Conservation (phyloP, 2,329 filamentous ascomycete species). For the Fusarium globosum region DNA sequence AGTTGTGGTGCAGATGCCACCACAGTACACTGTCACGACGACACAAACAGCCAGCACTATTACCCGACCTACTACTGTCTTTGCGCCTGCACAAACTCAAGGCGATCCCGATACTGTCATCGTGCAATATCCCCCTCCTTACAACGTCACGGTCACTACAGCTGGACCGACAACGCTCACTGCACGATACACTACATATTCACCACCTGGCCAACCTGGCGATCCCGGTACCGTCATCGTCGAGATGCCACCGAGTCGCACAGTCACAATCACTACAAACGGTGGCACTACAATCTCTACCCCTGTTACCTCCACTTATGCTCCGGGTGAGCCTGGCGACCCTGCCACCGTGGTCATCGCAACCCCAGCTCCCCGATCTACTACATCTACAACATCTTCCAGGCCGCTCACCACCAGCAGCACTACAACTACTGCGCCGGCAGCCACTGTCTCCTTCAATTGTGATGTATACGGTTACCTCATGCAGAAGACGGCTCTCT, state of each 20-base stretch:
- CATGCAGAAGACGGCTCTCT: conserved; percentile 31
- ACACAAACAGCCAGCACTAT: conserved; percentile 4
- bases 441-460: conserved; percentile 15
- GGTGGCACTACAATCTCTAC: conserved; percentile 15
- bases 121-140: conserved; percentile 15
- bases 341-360: conserved; percentile 26
- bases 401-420: conserved; percentile 1
- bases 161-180: conserved; percentile 22
- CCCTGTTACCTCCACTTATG: conserved; percentile 16
- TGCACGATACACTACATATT: conserved; percentile 18
- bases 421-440: conserved; percentile 1
- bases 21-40: conserved; percentile 9
- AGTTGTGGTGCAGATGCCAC: conserved; percentile 10
- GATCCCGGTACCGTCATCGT: conserved; percentile 26
- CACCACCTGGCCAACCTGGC: conserved; percentile 8
- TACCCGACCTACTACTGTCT: not conserved
- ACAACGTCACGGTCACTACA: conserved; percentile 20
- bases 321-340: conserved; percentile 13
- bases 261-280: conserved; percentile 23
- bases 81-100: not conserved
- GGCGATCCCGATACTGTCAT: conserved; percentile 27
- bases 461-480: conserved; percentile 37
- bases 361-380: conserved; percentile 18
- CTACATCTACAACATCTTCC: conserved; percentile 6
- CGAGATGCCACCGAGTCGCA: conserved; percentile 13